Percentiles rank a stretch among this genome's conserved stretches.
Evolutionary conservation across 805 yeast species (phyloP).

Genomic region (Schwanniomyces yamadae): DNA sequence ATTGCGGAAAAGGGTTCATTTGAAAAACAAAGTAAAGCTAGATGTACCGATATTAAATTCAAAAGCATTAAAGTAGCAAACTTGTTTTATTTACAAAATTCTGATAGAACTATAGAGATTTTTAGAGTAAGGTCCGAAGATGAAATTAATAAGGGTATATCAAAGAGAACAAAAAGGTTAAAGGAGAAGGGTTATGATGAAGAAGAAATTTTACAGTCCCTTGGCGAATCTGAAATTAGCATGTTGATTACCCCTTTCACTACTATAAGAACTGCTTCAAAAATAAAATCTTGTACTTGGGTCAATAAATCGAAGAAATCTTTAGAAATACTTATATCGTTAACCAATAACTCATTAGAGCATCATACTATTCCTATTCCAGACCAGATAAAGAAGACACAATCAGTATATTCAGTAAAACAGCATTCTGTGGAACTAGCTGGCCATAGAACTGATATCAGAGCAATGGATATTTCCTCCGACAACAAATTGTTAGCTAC

Average conservation of each 20-base stretch:
- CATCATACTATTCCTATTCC: conserved; percentile 58
- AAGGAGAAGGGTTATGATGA: conserved; percentile 62
- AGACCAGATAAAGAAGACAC: conserved; percentile 53
- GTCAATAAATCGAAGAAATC: conserved; percentile 45
- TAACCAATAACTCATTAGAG: conserved; percentile 75
- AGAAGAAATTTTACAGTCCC: conserved; percentile 51
- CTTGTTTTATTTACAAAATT: conserved; percentile 69
- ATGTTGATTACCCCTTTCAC: conserved; percentile 70
- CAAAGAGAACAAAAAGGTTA: conserved; percentile 75
- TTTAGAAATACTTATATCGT: conserved; percentile 61
- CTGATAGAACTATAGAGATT: conserved; percentile 77
- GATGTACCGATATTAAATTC: conserved; percentile 64
- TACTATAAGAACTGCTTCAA: conserved; percentile 60
- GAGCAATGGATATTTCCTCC: conserved; percentile 78
- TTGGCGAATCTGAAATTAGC: conserved; percentile 48
- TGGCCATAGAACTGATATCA: conserved; percentile 89
- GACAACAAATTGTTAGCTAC: conserved; percentile 82
- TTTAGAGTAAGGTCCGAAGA: conserved; percentile 73
- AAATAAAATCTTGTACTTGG: conserved; percentile 70
- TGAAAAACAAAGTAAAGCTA: conserved; percentile 73
- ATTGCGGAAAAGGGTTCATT: conserved; percentile 57
- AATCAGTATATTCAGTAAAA: conserved; percentile 41
- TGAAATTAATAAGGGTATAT: conserved; percentile 75
- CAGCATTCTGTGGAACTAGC: conserved; percentile 62
- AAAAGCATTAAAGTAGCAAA: conserved; percentile 29